Base-by-base conservation (phyloP, 2,329 filamentous ascomycete species). In the Pseudogymnoascus sp. region DNA sequence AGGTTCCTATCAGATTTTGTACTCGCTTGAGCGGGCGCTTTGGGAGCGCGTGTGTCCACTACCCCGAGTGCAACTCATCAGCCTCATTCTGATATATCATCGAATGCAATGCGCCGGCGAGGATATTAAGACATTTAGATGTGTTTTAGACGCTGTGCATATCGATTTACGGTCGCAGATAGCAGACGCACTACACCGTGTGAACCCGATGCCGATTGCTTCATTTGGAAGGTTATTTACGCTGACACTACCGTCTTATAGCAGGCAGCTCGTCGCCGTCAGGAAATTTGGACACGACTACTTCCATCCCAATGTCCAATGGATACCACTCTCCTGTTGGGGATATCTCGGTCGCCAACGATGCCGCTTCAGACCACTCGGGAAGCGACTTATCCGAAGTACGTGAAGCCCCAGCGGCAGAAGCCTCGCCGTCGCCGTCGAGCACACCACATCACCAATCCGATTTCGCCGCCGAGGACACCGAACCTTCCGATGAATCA, bases 331-430 rank as follows among this genome's bases (percentile, higher is more conserved):
- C 84, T 73, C 82, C 84, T 70, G 77, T 79, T 68, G 77, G 80
- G 68, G 79, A 80, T 70, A 61, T 41, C 21, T 77, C 80, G 69
- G 67, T 71, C 37, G 70, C 69, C 21, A 72, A 71, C 61, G 71
- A 74, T 61, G 79, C 81, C 64, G 75, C 77, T 66, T 78, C 78
- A 54, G 79, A 82, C 67, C 82, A 82, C 69, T 89, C 83, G 77
- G 90, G 92, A 71, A 91, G 86, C 81, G 90, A 92, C 70, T 81
- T 89, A 66, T 92, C 90, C 71, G 89, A 96, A 72, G 80, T 84
- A 70, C 83, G 84, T 73, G 84, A 89, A 71, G 76, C 79, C 68
- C 77, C 79, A 71, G 78, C 77, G 74, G 81, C 79, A 68, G 78
- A 79, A 71, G 79, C 81, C 71, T 77, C 72, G 76, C 77, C 73